Base-by-base conservation (phyloP, 805 yeast genomes). In the Ogataea polymorpha region DNA sequence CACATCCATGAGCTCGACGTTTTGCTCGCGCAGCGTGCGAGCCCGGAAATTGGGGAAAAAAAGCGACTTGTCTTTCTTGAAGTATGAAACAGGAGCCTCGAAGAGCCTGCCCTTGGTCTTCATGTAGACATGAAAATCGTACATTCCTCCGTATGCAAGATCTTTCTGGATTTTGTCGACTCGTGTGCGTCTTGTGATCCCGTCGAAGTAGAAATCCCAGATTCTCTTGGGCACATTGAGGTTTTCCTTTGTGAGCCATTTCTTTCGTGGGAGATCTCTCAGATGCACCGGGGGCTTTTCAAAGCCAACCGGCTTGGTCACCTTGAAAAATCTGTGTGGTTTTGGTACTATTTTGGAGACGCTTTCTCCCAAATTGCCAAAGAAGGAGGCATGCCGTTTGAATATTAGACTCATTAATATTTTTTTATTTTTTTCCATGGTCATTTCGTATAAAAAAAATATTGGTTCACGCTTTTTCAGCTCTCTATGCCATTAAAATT, bases 21-120 rank as follows among this genome's bases (percentile, higher is more conserved):
- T 55, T 13, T 55, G 44, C 12, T 69, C 71, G 3, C 53, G 43
- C 26, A 88, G 57, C 1, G 80, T 70, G 16, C 69, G 70, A 0
- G 82, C 91, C 18, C 64, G 58, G 44, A 91, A 68, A 56, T 89
- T 89, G 8, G 98, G 96, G 65, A 93, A 87, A 59, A 78, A 93
- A 34, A 79, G 65, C 0, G 97, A 72, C 55, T 75, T 82, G 6
- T 85, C 90, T 10, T 70, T 65, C 45, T 75, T 77, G 75, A 91
- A 90, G 52, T 76, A 82, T 1, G 89, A 77, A n/a, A 75, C 70
- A 1, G 98, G 98, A 0, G 96, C 77, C 13, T 74, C 67, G 67
- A 89, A 93, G 48, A 90, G 71, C 63, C 89, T 88, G 17, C 98
- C 99, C 27, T 80, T 75, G 2, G 91, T 86, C 51, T 82, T 82